A percentile compares a stretch with the other conserved stretches of the same genome.
Evolutionary conservation across 306 rosid genomes (phyloP).

Genomic region (peach (Prunus persica)): DNA sequence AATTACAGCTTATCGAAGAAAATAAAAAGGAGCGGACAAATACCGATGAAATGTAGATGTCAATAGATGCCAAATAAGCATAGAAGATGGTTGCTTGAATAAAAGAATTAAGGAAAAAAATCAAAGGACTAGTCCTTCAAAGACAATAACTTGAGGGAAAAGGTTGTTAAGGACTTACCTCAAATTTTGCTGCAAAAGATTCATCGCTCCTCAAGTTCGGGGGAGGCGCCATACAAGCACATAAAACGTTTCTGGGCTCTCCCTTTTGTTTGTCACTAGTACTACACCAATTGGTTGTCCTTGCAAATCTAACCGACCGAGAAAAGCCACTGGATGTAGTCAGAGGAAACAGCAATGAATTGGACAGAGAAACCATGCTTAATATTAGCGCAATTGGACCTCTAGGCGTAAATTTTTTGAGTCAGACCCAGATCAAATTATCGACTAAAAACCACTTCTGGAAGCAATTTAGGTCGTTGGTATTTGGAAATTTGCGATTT

Average conservation of each 20-base stretch:
- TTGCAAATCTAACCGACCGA: conserved; percentile 33
- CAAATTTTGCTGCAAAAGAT: conserved; percentile 54
- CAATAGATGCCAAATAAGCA: neutral
- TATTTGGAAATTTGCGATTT: neutral
- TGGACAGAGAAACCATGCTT: conserved; percentile 58
- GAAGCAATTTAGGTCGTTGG: conserved; percentile 15
- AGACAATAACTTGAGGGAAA: neutral
- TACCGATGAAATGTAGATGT: neutral
- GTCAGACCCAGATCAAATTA: conserved; percentile 7
- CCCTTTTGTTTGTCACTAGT: conserved; percentile 17
- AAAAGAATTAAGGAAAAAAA: neutral
- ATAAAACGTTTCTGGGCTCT: conserved; percentile 44
- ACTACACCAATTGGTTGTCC: conserved; percentile 20
- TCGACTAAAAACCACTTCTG: neutral
- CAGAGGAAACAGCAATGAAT: conserved; percentile 43
- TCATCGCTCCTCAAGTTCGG: conserved; percentile 53
- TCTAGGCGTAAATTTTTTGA: conserved; percentile 1
- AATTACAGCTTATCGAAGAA: neutral
- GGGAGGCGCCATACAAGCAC: conserved; percentile 87
- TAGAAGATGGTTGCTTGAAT: neutral
- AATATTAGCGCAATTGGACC: conserved; percentile 8
- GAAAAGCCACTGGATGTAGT: conserved; percentile 31
- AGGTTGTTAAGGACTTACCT: conserved; percentile 36
- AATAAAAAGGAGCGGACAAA: neutral
- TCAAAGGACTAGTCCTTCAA: neutral